Evolutionary conservation across 352 stramenopile genomes (phyloP).

Genomic region (Blastocystis sp.): DNA sequence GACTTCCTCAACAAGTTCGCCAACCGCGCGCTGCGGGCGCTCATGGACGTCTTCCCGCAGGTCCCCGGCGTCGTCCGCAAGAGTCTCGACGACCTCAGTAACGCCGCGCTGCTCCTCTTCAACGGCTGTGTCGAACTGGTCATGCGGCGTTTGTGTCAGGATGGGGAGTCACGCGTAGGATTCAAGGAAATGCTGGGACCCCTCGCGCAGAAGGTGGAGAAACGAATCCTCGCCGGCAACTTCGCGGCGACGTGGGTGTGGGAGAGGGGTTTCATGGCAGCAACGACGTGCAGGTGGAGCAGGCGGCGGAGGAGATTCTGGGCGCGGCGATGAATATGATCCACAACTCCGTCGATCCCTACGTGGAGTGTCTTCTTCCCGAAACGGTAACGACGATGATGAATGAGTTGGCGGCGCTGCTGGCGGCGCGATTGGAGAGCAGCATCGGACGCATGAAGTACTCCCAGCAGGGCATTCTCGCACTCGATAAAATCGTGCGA

Average conservation of each 20-base stretch:
- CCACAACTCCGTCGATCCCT: not conserved
- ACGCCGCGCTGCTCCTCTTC: not conserved
- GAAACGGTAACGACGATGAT: not conserved
- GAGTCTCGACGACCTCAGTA: not conserved
- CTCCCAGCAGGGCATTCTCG: slow-evolving; percentile 28
- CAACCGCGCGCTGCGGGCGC: not conserved
- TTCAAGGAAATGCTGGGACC: slow-evolving; percentile 25
- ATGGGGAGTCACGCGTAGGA: not conserved
- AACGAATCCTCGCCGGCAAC: not conserved
- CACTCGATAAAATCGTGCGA: slow-evolving; percentile 2
- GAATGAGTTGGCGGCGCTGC: not conserved
- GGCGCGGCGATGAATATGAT: not conserved
- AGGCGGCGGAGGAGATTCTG: not conserved
- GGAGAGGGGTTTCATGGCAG: not conserved
- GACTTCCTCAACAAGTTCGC: not conserved
- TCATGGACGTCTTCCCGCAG: not conserved
- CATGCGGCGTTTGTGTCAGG: not conserved
- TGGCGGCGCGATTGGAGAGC: not conserved
- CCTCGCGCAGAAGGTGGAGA: slow-evolving; percentile 23
- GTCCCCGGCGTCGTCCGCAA: not conserved
- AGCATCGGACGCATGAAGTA: not conserved
- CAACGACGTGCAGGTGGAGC: slow-evolving; percentile 1
- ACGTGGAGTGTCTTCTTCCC: not conserved
- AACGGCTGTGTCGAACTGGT: not conserved
- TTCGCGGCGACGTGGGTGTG: not conserved